A percentile compares a stretch with the other conserved stretches of the same genome.
Conservation (phyloP, 768 basidiomycete genomes). For the Amanita rubescens region DNA sequence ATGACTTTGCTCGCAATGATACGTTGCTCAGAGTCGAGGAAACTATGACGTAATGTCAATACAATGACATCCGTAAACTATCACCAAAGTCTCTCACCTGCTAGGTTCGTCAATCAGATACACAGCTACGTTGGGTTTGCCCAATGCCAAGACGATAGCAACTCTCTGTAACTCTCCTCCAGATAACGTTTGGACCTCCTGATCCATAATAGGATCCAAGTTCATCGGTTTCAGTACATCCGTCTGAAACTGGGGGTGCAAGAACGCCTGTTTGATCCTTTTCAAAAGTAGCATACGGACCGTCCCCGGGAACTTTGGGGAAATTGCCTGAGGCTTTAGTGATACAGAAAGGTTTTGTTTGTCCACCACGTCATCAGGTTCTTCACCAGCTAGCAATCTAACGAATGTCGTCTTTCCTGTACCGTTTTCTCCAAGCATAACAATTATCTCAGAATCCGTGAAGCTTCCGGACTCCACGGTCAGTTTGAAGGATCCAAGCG, state of each 20-base stretch:
- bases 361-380: constrained; percentile 78
- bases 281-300: constrained; percentile 93
- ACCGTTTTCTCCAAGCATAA: constrained; percentile 98
- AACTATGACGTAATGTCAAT: constrained; percentile 36
- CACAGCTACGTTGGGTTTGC: constrained; percentile 75
- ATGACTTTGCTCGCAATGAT: constrained; percentile 97
- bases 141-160: constrained; percentile 89
- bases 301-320: constrained; percentile 95
- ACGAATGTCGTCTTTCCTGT: constrained; percentile 99
- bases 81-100: constrained; percentile 39
- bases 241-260: constrained; percentile 99
- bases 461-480: constrained; percentile 86
- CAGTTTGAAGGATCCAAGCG: constrained; percentile 91
- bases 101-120: constrained; percentile 96
- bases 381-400: constrained; percentile 88
- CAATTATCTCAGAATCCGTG: constrained; percentile 99
- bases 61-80: background rate
- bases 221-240: constrained; percentile 98
- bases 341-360: constrained; percentile 83
- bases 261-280: constrained; percentile 90
- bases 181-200: constrained; percentile 96
- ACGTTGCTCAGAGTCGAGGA: constrained; percentile 99
- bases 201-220: constrained; percentile 91
- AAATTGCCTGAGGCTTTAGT: constrained; percentile 97
- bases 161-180: constrained; percentile 98